Percentiles rank a stretch among this genome's conserved stretches.
phyloP scores from a whole-genome alignment of 2,329 filamentous ascomycete genomes.

The Phaeosphaeria sp. region DNA sequence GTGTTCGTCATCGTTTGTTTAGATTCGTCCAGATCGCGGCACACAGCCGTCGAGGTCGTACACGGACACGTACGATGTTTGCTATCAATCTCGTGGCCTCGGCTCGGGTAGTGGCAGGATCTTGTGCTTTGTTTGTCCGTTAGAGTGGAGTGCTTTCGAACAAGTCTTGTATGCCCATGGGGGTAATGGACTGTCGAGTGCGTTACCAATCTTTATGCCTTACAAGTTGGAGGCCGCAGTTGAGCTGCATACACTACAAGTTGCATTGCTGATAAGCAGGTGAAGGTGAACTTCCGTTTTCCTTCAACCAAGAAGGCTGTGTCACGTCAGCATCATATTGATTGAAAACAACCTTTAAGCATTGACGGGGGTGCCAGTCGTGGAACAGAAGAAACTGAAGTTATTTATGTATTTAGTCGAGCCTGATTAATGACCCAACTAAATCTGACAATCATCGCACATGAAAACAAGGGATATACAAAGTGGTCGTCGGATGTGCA shows the following conservation, averaged over 20 bases:
- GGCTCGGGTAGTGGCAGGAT: not conserved
- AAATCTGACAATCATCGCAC: constrained; percentile 33
- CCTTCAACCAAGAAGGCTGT: no score
- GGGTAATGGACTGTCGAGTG: no score
- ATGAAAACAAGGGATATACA: constrained; percentile 44
- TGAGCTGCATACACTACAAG: no score
- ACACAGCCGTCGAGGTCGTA: no score
- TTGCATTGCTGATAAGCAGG: no score
- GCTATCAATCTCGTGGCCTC: not conserved
- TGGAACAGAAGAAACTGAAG: constrained; percentile 2
- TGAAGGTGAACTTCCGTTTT: no score
- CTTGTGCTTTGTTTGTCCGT: not conserved
- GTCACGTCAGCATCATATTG: no score
- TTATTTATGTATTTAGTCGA: constrained; percentile 32
- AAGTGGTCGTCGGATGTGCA: constrained; percentile 25
- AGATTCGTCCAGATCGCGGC: not conserved
- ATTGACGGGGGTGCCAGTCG: not conserved
- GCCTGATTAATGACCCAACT: constrained; percentile 28
- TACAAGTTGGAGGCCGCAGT: no score
- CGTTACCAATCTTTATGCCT: no score
- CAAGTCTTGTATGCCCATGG: no score
- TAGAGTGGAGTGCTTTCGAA: no score
- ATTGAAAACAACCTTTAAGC: not conserved
- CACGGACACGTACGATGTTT: not conserved
- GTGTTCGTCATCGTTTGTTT: not conserved